Base-by-base conservation (phyloP, 139 green algal genomes). In the Gonium pectorale region DNA sequence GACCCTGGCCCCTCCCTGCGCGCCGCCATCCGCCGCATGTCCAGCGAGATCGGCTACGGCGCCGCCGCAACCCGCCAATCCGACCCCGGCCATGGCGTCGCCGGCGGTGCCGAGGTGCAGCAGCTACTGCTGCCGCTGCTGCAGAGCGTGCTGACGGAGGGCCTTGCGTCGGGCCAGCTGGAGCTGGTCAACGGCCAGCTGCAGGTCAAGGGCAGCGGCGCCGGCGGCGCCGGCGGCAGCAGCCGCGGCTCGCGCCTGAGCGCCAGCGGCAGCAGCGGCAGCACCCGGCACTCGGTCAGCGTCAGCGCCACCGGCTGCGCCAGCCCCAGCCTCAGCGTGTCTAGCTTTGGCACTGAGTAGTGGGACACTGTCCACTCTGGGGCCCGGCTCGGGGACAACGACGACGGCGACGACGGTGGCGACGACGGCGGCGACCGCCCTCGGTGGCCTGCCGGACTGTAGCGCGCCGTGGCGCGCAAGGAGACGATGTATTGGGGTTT, bases 151-250 rank as follows among this genome's bases (percentile, higher is more conserved):
- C 49, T 85, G 46, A 75, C 46, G 7, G 51, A 64, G 64, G 79
- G 79, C 46, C 44, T 85, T 2, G 79, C 79, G 19, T 60, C 27
- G 5, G 79, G 79, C 0, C 64, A 77, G 46, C 46, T 85, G 9
- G 49, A 85, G 79, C 64, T 85, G 5, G 64, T 85, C 2, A 43
- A 77, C 64, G 79, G 79, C 2, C 64, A 78, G 79, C 79, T 85
- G 79, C 79, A 77, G n/a, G 2, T 85, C n/a, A 64, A 51, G 44
- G 9, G 24, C 33, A 38, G 56, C 51, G 56, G 38, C 74, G 37
- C 6, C 29, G 60, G 29, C 3, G 60, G 31, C 60, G n/a, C 9
- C 60, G 60, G 7, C 19, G n/a, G 29, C 2, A n/a, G 7, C 66
- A n/a, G 37, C 35, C 5, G 37, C 15, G 38, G 66, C 9, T 26